phyloP scores from a whole-genome alignment of 768 basidiomycete species.

The Phaeotremella skinneri region DNA sequence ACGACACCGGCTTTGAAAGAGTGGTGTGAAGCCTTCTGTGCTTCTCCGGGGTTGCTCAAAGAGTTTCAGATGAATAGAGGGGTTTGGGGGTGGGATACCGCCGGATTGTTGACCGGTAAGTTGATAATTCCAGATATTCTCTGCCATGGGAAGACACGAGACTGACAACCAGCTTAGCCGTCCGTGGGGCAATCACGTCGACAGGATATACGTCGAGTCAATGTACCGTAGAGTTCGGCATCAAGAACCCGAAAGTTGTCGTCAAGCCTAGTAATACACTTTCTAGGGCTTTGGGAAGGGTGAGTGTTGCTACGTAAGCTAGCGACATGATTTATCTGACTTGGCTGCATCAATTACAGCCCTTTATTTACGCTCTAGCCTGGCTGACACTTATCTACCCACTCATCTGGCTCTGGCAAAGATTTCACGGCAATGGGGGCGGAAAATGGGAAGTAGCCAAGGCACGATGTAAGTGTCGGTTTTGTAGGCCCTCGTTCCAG shows the following conservation, averaged over 20 bases:
- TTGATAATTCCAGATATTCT: too few species aligned
- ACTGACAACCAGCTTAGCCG: conserved; percentile 22
- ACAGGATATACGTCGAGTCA: conserved; percentile 35
- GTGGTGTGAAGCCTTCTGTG: conserved; percentile 82
- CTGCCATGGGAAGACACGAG: too few species aligned
- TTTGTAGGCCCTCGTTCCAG: conserved; percentile 14
- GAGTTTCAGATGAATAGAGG: conserved; percentile 73
- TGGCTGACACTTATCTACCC: conserved; percentile 72
- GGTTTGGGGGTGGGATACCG: conserved; percentile 63
- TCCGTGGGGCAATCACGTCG: conserved; percentile 26
- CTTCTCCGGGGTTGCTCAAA: conserved; percentile 67
- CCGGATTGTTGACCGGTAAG: conserved; percentile 50
- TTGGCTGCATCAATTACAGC: conserved; percentile 59
- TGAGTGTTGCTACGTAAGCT: conserved; percentile 11
- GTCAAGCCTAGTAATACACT: conserved; percentile 68
- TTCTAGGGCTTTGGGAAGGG: conserved; percentile 24
- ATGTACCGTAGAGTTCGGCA: conserved; percentile 59
- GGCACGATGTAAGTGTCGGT: conserved; percentile 61
- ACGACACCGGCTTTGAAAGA: conserved; percentile 66
- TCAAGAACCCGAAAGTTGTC: conserved; percentile 58
- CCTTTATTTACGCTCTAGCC: conserved; percentile 68
- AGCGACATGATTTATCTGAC: conserved; percentile 47
- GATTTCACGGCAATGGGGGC: conserved; percentile 66
- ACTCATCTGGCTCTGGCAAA: conserved; percentile 73
- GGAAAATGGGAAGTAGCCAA: conserved; percentile 75